These are phyloP conservation scores for Ettlia oleoabundans DNA, from an alignment of 139 green algal species.

Conservation along the genomic window DNA sequence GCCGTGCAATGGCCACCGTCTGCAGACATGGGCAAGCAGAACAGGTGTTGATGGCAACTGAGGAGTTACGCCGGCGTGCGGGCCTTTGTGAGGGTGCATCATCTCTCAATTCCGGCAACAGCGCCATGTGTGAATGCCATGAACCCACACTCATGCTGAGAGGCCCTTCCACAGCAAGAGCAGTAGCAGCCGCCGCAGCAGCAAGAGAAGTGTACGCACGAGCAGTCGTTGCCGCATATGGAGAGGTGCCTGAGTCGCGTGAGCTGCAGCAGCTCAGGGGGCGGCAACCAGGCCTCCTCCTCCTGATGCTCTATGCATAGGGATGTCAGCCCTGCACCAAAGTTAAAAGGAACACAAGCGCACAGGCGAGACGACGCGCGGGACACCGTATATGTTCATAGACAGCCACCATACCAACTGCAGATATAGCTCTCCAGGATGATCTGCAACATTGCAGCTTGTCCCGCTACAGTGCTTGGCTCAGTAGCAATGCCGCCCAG, in stretches of 20 bases:
- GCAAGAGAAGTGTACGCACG: background rate
- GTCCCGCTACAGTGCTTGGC: too few relatives aligned
- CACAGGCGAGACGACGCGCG: too few relatives aligned
- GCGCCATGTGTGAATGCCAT: background rate
- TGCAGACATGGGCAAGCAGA: background rate
- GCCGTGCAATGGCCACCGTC: conserved; percentile 29
- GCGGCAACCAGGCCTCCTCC: conserved; percentile 28
- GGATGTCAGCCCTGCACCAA: conserved; percentile 1
- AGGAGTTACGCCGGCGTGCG: too few relatives aligned
- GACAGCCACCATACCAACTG: too few relatives aligned
- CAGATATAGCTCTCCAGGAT: too few relatives aligned
- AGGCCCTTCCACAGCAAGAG: background rate
- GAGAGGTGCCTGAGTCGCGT: conserved; percentile 25
- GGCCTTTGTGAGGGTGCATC: too few relatives aligned
- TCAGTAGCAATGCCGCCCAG: background rate
- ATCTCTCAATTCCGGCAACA: background rate
- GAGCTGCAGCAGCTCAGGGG: conserved; percentile 12
- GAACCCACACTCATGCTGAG: background rate
- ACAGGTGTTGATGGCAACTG: too few relatives aligned
- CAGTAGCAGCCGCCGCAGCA: background rate
- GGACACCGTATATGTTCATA: too few relatives aligned
- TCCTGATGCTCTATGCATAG: conserved; percentile 27
- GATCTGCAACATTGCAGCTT: too few relatives aligned
- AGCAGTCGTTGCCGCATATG: conserved; percentile 33
- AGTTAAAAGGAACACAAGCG: too few relatives aligned